Conservation (phyloP, 2,329 filamentous ascomycete species). For the Rhinocladiella similis region DNA sequence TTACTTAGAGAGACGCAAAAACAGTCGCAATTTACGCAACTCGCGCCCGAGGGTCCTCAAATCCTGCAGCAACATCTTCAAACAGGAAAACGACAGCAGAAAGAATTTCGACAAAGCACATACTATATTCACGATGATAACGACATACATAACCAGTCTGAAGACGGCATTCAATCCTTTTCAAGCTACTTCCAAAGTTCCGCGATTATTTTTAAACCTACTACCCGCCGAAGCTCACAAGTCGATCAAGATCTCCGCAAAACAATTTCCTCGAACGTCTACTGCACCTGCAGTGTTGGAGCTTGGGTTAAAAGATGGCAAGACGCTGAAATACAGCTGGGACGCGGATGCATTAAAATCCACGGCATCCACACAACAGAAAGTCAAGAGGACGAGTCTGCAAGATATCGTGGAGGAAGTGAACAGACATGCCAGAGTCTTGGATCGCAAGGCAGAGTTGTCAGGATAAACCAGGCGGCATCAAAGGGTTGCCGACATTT, state of each 20-base stretch:
- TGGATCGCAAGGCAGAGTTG: slow-evolving; percentile 83
- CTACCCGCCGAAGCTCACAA: slow-evolving; percentile 77
- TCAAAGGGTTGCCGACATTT: not conserved
- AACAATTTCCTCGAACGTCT: slow-evolving; percentile 65
- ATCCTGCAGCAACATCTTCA: not conserved
- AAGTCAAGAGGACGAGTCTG: slow-evolving; percentile 73
- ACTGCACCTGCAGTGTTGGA: slow-evolving; percentile 67
- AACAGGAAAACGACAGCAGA: not conserved
- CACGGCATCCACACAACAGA: slow-evolving; percentile 73
- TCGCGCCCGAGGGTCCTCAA: too few relatives aligned
- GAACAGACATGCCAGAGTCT: slow-evolving; percentile 78
- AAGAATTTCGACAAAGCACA: not conserved
- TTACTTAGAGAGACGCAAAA: too few relatives aligned
- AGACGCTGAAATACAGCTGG: slow-evolving; percentile 69
- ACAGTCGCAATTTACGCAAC: too few relatives aligned
- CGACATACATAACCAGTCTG: slow-evolving; percentile 63
- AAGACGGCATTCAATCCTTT: slow-evolving; percentile 91
- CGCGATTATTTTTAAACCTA: slow-evolving; percentile 81
- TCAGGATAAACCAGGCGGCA: slow-evolving; percentile 39
- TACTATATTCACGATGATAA: slow-evolving; percentile 24
- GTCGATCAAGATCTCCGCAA: slow-evolving; percentile 74
- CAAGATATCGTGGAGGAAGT: slow-evolving; percentile 85
- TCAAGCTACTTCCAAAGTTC: slow-evolving; percentile 73
- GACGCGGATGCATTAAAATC: slow-evolving; percentile 44
- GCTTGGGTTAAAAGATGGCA: slow-evolving; percentile 95